Conservation (phyloP, 2,329 filamentous ascomycete species). For the Fusarium floridanum region DNA sequence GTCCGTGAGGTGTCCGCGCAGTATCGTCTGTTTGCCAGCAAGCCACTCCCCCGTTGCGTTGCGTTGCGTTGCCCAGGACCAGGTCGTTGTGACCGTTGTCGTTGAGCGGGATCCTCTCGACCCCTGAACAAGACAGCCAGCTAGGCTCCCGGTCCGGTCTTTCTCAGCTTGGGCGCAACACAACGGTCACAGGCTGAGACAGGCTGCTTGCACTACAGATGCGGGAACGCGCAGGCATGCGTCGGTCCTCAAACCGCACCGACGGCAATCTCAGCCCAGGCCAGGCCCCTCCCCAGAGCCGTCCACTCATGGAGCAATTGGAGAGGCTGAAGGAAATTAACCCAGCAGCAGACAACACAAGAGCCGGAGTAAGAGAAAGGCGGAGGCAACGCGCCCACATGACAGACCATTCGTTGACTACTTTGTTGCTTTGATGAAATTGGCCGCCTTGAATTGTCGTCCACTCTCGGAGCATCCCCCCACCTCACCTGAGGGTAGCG, state of each 20-base stretch:
- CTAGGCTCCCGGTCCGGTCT: constrained; percentile 21
- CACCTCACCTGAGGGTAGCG: constrained; percentile 43
- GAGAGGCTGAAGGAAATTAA: constrained; percentile 39
- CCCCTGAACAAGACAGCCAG: constrained; percentile 24
- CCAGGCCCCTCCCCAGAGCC: constrained; percentile 18
- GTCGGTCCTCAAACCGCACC: constrained; percentile 44
- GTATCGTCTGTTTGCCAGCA: constrained; percentile 23
- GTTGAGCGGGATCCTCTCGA: constrained; percentile 19
- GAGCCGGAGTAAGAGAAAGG: constrained; percentile 6
- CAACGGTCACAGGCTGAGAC: constrained; percentile 46
- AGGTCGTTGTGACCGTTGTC: constrained; percentile 30
- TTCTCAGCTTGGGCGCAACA: constrained; percentile 38
- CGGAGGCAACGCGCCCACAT: constrained; percentile 23
- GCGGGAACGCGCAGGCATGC: constrained; percentile 38
- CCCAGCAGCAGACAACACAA: constrained; percentile 15
- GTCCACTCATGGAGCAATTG: constrained; percentile 32
- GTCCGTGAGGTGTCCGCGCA: constrained; percentile 19
- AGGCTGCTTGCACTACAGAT: constrained; percentile 38
- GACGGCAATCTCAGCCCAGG: constrained; percentile 48
- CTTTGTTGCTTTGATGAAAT: constrained; percentile 37
- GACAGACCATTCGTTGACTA: constrained; percentile 26
- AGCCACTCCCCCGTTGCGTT: constrained; percentile 11
- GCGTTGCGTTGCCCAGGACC: constrained; percentile 19
- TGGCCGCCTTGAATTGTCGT: constrained; percentile 28
- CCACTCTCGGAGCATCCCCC: constrained; percentile 25